Evolutionary conservation across 352 stramenopile genomes (phyloP).

Genomic region (Globisporangium yorkense): DNA sequence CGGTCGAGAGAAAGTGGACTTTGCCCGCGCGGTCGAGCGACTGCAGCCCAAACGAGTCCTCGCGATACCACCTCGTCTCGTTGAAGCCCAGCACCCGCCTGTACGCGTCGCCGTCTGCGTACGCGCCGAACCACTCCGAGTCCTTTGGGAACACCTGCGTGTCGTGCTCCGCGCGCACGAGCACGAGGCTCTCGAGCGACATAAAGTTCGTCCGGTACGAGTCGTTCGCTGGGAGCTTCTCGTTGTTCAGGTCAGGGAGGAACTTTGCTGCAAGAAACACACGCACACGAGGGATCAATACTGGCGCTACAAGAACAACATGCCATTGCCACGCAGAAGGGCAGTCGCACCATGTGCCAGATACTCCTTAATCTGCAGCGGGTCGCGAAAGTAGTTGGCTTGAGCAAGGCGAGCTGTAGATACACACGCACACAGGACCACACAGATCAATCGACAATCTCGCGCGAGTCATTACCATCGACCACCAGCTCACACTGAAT

Average conservation of each 20-base stretch:
- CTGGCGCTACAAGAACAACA: not conserved
- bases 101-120: conserved; percentile 67
- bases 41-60: conserved; percentile 90
- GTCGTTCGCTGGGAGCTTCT: conserved; percentile 62
- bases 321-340: not conserved
- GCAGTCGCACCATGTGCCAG: conserved; percentile 43
- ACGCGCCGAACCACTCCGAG: conserved; percentile 85
- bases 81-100: conserved; percentile 80
- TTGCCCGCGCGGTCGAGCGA: conserved; percentile 85
- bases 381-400: conserved; percentile 93
- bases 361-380: conserved; percentile 63
- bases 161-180: conserved; percentile 87
- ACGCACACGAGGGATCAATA: not conserved
- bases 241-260: conserved; percentile 89
- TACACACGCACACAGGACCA: not conserved
- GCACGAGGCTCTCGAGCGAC: conserved; percentile 82
- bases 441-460: not conserved
- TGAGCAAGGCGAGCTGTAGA: conserved; percentile 73
- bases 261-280: conserved; percentile 43
- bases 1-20: conserved; percentile 86
- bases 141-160: conserved; percentile 88
- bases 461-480: not conserved
- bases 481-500: conserved; percentile 59
- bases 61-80: conserved; percentile 89
- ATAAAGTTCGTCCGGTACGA: conserved; percentile 89